Base-by-base conservation (phyloP, 73 alveolate species). In the Symbiodinium pilosum region DNA sequence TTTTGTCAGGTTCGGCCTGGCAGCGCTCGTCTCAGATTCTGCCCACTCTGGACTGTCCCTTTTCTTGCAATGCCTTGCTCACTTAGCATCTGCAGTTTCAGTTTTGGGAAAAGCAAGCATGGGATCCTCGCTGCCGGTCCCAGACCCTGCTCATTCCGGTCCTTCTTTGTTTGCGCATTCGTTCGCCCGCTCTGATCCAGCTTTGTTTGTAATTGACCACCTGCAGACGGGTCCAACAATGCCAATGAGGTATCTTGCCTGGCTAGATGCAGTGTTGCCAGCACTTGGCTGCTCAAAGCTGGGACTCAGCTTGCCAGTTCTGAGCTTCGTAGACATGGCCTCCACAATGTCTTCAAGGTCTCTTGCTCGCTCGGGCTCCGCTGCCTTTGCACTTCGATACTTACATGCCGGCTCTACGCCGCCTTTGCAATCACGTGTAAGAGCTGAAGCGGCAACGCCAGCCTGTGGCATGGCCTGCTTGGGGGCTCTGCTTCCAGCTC, bases 1-100 rank as follows among this genome's bases (percentile, higher is more conserved):
- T 43, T 40, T 1, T 44, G 93, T 89, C 28, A 16, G 84, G 59
- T 51, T 81, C 24, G 98, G 47, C 4, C 41, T 44, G 3, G 26
- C 92, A 3, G 38, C 43, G 84, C 32, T 40, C 16, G 98, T 43
- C 40, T 93, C 41, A 34, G 92, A 93, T 85, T 81, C 39, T 34
- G 30, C 52, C 34, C 83, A 44, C 24, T 28, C 68, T 28, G 98
- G 69, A 20, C 36, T 93, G 12, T 16, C 44, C 14, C 7, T 30
- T 24, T 30, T 26, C 40, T 12, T 42, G 68, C 83, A 43, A 44
- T 34, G 85, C 54, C 38, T 2, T 16, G 85, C 40, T 34, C 12
- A 43, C 24, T 1, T 34, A 18, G 93, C 38, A 7, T 30, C 68
- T 18, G 12, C 34, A 40, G 9, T 51, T 18, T n/a, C 54, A 9